phyloP scores from a whole-genome alignment of 768 basidiomycete genomes.

The Mycena olivaceomarginata region DNA sequence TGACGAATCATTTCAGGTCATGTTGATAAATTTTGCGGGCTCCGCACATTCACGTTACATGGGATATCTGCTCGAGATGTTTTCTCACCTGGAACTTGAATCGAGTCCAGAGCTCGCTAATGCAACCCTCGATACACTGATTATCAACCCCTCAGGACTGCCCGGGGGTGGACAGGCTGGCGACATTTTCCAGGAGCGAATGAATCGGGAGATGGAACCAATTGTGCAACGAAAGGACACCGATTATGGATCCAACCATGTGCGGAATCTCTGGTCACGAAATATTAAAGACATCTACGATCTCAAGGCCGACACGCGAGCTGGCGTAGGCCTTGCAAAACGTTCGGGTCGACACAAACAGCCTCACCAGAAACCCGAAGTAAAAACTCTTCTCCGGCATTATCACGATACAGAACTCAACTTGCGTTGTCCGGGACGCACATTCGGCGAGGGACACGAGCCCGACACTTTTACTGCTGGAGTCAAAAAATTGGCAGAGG shows the following conservation, averaged over 20 bases:
- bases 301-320: slow-evolving; percentile 52
- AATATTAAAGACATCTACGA: slow-evolving; percentile 54
- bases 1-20: slow-evolving; percentile 41
- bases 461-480: slow-evolving; percentile 37
- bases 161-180: slow-evolving; percentile 43
- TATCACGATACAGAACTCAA: slow-evolving; percentile 48
- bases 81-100: slow-evolving; percentile 54
- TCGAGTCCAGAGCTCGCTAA: slow-evolving; percentile 45
- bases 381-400: slow-evolving; percentile 42
- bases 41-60: slow-evolving; percentile 56
- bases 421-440: slow-evolving; percentile 44
- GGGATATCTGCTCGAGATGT: slow-evolving; percentile 56
- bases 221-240: slow-evolving; percentile 50
- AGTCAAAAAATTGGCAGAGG: slow-evolving; percentile 6
- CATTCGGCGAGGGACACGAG: slow-evolving; percentile 14
- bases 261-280: slow-evolving; percentile 48
- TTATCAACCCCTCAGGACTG: slow-evolving; percentile 54
- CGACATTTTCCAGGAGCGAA: slow-evolving; percentile 55
- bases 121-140: slow-evolving; percentile 49
- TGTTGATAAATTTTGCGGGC: slow-evolving; percentile 58
- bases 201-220: slow-evolving; percentile 55
- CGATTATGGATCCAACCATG: slow-evolving; percentile 52
- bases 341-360: slow-evolving; percentile 47
- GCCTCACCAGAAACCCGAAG: slow-evolving; percentile 46
- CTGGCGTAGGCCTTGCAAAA: slow-evolving; percentile 46